These are phyloP conservation scores for Dillenia turbinata DNA, from an alignment of 164 flowering plant genomes.

Conservation along the genomic window DNA sequence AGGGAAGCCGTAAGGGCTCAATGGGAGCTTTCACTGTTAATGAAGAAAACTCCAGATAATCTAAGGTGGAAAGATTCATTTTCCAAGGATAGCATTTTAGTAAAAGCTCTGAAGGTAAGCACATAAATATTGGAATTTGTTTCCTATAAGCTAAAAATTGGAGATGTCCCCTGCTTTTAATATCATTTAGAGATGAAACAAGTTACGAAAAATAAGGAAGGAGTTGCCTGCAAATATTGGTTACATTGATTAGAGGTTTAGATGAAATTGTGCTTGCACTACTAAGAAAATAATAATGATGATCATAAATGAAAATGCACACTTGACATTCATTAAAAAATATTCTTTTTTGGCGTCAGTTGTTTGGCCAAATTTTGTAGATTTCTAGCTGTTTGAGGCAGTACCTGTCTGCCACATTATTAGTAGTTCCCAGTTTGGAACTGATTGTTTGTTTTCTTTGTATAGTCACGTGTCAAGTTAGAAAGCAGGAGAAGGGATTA, in stretches of 20 bases:
- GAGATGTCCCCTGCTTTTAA: too few species aligned
- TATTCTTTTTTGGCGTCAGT: too few species aligned
- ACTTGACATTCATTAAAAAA: too few species aligned
- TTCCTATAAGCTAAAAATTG: background rate
- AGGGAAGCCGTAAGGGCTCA: slow-evolving; percentile 63
- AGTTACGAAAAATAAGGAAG: too few species aligned
- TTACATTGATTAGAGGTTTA: too few species aligned
- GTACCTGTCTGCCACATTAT: background rate
- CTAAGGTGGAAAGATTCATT: slow-evolving; percentile 52
- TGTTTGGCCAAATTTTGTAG: too few species aligned
- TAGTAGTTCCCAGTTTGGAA: background rate
- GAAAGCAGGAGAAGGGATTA: slow-evolving; percentile 46
- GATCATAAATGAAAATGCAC: too few species aligned
- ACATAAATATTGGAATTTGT: background rate
- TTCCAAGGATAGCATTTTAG: slow-evolving; percentile 62
- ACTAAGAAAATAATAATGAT: too few species aligned
- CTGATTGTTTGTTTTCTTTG: slow-evolving; percentile 11
- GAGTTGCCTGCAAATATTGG: too few species aligned
- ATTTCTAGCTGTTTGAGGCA: background rate
- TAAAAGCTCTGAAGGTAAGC: slow-evolving; percentile 60
- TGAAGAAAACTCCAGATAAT: slow-evolving; percentile 35
- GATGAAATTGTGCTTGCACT: too few species aligned
- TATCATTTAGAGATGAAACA: too few species aligned
- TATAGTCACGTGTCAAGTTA: slow-evolving; percentile 45
- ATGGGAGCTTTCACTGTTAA: slow-evolving; percentile 44